Evolutionary conservation across 2,329 filamentous ascomycete genomes (phyloP).

Genomic region (Pseudocercospora macadamiae): DNA sequence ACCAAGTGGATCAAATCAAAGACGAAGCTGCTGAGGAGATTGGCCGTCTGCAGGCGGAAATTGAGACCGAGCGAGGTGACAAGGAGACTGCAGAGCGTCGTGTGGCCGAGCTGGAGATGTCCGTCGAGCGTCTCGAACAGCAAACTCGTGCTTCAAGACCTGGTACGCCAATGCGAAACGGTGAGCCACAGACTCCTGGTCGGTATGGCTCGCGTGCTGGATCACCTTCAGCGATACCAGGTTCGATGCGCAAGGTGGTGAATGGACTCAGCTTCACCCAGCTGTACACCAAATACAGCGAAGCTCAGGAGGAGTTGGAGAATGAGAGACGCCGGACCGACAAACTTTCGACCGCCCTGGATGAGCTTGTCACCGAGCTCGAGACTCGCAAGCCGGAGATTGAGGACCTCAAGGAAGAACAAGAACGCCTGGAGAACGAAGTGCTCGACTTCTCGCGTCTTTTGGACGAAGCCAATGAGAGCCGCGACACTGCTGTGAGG

Average conservation of each 20-base stretch:
- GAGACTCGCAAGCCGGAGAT: conserved; percentile 87
- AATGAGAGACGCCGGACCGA: conserved; percentile 74
- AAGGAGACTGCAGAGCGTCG: conserved; percentile 64
- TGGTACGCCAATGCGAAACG: conserved; percentile 56
- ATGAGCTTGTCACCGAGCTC: conserved; percentile 82
- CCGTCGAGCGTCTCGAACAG: conserved; percentile 59
- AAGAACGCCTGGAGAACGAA: conserved; percentile 77
- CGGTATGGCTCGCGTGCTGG: conserved; percentile 49
- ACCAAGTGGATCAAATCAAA: conserved; percentile 63
- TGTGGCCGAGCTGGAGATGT: conserved; percentile 66
- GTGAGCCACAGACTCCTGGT: conserved; percentile 33
- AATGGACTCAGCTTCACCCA: conserved; percentile 63
- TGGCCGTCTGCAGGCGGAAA: conserved; percentile 52
- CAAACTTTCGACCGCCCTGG: conserved; percentile 74
- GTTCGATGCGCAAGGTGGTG: conserved; percentile 54
- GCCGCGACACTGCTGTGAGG: conserved; percentile 77
- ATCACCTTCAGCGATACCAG: conserved; percentile 47
- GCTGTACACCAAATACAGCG: conserved; percentile 64
- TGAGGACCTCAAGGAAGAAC: conserved; percentile 79
- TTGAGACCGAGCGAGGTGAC: conserved; percentile 58
- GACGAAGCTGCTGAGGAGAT: conserved; percentile 66
- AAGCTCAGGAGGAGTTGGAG: conserved; percentile 70
- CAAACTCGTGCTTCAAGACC: conserved; percentile 41
- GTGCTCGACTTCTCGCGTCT: conserved; percentile 77
- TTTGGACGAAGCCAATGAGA: conserved; percentile 78